Evolutionary conservation across 1,139 yeast genomes (phyloP).

Genomic region (Nakaseomyces bracarensis): DNA sequence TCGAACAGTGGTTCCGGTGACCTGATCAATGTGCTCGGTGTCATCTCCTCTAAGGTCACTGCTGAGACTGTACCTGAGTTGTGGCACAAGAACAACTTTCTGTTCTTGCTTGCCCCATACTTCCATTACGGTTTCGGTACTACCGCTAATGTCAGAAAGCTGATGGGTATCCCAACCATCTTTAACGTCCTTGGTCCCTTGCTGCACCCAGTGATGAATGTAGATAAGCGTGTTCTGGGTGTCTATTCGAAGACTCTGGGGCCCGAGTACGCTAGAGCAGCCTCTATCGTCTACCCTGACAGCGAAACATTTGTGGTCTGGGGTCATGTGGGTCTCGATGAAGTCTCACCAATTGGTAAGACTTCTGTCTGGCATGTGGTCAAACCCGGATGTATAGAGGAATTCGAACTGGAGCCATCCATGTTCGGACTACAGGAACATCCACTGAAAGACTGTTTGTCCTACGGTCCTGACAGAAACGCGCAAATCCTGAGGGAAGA

Average conservation of each 20-base stretch:
- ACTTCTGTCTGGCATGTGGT: slow-evolving; percentile 65
- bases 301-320: slow-evolving; percentile 72
- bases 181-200: slow-evolving; percentile 91
- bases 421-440: slow-evolving; percentile 82
- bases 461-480: slow-evolving; percentile 83
- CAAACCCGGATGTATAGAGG: slow-evolving; percentile 24
- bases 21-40: slow-evolving; percentile 65
- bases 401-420: slow-evolving; percentile 44
- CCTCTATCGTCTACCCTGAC: slow-evolving; percentile 36
- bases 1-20: slow-evolving; percentile 93
- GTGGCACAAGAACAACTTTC: slow-evolving; percentile 45
- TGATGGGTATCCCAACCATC: slow-evolving; percentile 81
- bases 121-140: slow-evolving; percentile 90
- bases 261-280: slow-evolving; percentile 74
- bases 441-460: slow-evolving; percentile 53
- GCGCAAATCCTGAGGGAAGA: slow-evolving; percentile 50
- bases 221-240: slow-evolving; percentile 76
- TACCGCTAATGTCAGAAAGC: slow-evolving; percentile 68
- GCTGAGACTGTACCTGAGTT: slow-evolving; percentile 56
- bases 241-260: slow-evolving; percentile 78
- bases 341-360: slow-evolving; percentile 78
- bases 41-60: slow-evolving; percentile 63
- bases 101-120: slow-evolving; percentile 85
- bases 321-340: slow-evolving; percentile 88
- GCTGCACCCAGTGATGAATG: slow-evolving; percentile 62